Evolutionary conservation across 1,284 basidiomycete species (phyloP), one percentile per base, ranked within the genome.

Genomic region (Leccinum subrobustum): DNA sequence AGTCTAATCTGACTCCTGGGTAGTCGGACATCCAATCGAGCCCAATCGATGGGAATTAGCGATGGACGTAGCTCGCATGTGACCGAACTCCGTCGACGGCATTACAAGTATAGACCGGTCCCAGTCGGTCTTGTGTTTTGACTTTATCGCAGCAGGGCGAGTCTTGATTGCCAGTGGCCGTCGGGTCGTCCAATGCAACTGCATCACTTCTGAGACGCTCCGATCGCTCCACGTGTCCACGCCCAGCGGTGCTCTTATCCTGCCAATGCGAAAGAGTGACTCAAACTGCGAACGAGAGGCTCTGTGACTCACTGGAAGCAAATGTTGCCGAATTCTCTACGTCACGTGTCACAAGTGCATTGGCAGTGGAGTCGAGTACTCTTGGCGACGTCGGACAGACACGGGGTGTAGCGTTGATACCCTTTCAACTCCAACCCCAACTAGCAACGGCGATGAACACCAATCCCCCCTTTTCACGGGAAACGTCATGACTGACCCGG

Each of bases 401-500:
- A 11, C 31, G 31, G 31, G 31, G 14, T 16, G 35, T 37, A 37
- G 14, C 14, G 31, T 33, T 33, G 1, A 2, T 12, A 33, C 31
- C 31, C 11, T 33, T 33, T 16, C 35, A 37, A 37, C 35, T 37
- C 14, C 35, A 37, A 35, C 33, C 14, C 33, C 14, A 35, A 35
- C 33, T 35, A 14, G 33, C 33, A 35, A 35, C 33, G 35, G 4
- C 16, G 2, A n/a, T n/a, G 2, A 39, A 39, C 37, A 39, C 7
- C 37, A 39, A 39, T 25, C 4, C 35, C 9, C 8, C 20, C 4
- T 2, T n/a, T 16, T 9, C 5, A 33, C 39, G 14, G 31, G 20
- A 27, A 33, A 14, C 35, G 55, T 48, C 50, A 80, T 81, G 78
- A 62, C 64, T 3, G 72, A 92, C 70, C 82, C 88, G 8, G 88